phyloP scores from a whole-genome alignment of 2,329 filamentous ascomycete genomes.

The Aspergillus pseudotamarii region DNA sequence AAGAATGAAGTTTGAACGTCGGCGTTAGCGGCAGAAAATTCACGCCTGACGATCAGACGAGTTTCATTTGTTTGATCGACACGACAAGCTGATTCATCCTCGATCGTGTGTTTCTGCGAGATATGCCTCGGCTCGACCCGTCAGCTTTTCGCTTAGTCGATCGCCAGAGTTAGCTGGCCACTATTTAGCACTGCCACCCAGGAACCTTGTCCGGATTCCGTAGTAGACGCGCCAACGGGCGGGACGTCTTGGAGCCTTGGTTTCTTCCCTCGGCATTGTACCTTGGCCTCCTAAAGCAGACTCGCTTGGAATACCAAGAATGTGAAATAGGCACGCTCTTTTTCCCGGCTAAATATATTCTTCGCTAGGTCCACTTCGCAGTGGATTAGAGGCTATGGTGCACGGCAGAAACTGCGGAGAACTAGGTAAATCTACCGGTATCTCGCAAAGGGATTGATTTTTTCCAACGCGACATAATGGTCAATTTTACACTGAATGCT shows the following conservation, averaged over 20 bases:
- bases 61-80: background rate
- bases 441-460: too few relatives aligned
- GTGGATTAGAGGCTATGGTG: background rate
- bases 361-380: background rate
- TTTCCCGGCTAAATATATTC: background rate
- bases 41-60: background rate
- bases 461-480: too few relatives aligned
- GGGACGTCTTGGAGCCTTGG: background rate
- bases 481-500: too few relatives aligned
- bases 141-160: background rate
- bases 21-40: background rate
- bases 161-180: background rate
- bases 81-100: background rate
- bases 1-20: background rate
- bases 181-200: background rate
- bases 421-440: background rate
- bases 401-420: too few relatives aligned
- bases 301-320: background rate
- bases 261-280: background rate
- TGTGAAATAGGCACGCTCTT: background rate
- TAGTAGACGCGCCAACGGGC: too few relatives aligned
- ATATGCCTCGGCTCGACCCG: background rate
- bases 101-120: background rate
- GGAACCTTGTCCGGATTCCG: background rate
- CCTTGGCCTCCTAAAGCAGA: too few relatives aligned